A percentile compares a stretch with the other conserved stretches of the same genome.
These are phyloP conservation scores for Plantago ovata DNA, from an alignment of 257 asterid species.

Conservation along the genomic window DNA sequence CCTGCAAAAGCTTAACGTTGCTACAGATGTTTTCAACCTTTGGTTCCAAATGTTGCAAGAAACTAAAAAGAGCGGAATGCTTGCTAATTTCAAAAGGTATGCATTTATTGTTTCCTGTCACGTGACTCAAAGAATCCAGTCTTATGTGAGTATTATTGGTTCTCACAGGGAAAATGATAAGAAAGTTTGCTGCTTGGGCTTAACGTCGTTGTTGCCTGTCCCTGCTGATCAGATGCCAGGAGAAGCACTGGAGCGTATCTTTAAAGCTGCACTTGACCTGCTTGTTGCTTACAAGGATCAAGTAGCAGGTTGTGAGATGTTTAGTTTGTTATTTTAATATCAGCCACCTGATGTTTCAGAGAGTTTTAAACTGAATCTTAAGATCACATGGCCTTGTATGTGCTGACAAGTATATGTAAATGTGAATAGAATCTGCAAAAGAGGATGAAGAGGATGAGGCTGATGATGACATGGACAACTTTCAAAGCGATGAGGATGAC, in stretches of 20 bases:
- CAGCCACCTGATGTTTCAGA: no score
- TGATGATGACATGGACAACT: conserved; percentile 73
- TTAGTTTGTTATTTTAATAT: conserved; percentile 14
- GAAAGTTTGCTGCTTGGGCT: conserved; percentile 93
- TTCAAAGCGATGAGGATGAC: conserved; percentile 61
- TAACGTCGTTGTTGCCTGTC: conserved; percentile 89
- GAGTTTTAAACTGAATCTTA: background rate
- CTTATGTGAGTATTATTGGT: background rate
- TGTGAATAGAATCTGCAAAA: conserved; percentile 67
- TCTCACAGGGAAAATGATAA: conserved; percentile 79
- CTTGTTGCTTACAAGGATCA: conserved; percentile 96
- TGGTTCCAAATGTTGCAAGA: conserved; percentile 97
- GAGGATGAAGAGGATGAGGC: conserved; percentile 71
- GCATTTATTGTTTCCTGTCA: background rate
- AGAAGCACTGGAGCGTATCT: conserved; percentile 88
- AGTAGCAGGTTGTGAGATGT: conserved; percentile 59
- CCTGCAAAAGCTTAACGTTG: conserved; percentile 83
- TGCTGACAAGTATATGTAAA: background rate
- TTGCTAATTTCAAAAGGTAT: conserved; percentile 76
- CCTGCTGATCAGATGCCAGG: conserved; percentile 82
- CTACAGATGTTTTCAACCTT: conserved; percentile 82
- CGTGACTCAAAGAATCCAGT: no score
- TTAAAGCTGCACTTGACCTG: conserved; percentile 81
- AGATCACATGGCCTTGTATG: no score
- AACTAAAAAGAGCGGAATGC: conserved; percentile 76